A percentile compares a stretch with the other conserved stretches of the same genome.
Evolutionary conservation across 768 basidiomycete genomes (phyloP).

Genomic region (Suillus fuscotomentosus): DNA sequence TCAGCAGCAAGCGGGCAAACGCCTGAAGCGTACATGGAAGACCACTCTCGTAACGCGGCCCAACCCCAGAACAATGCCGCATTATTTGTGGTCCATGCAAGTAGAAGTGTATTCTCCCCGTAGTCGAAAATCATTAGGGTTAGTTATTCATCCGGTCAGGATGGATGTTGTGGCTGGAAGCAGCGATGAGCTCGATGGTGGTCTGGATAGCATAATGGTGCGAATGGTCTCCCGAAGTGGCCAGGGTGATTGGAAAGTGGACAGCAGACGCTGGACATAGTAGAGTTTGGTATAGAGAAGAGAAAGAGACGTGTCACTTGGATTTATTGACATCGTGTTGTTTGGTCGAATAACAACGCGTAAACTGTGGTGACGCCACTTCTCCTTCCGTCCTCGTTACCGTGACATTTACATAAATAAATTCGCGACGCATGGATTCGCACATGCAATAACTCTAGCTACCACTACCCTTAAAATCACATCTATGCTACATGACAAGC

Average conservation of each 20-base stretch:
- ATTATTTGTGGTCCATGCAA: slow-evolving; percentile 20
- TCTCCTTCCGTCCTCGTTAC: neutral
- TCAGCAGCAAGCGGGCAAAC: slow-evolving; percentile 17
- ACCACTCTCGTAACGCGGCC: slow-evolving; percentile 9
- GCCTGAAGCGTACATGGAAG: slow-evolving; percentile 12
- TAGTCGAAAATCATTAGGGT: slow-evolving; percentile 52
- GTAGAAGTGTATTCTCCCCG: slow-evolving; percentile 25
- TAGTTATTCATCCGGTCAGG: slow-evolving; percentile 51
- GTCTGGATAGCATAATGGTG: slow-evolving; percentile 19
- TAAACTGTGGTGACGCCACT: slow-evolving; percentile 2
- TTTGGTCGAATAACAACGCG: slow-evolving; percentile 2
- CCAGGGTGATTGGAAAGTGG: slow-evolving; percentile 33
- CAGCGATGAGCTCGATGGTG: slow-evolving; percentile 30
- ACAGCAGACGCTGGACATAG: slow-evolving; percentile 1
- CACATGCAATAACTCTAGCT: slow-evolving; percentile 3
- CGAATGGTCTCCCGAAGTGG: slow-evolving; percentile 49
- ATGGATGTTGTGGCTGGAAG: slow-evolving; percentile 54
- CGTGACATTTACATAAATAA: neutral
- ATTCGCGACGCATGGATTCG: neutral
- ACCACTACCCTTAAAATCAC: neutral
- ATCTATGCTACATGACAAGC: neutral
- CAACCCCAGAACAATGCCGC: slow-evolving; percentile 19
- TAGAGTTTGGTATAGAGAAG: neutral
- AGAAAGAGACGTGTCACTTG: neutral
- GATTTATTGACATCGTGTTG: neutral